Conservation (phyloP, 164 flowering plant species). For the Sextonia rubra region DNA sequence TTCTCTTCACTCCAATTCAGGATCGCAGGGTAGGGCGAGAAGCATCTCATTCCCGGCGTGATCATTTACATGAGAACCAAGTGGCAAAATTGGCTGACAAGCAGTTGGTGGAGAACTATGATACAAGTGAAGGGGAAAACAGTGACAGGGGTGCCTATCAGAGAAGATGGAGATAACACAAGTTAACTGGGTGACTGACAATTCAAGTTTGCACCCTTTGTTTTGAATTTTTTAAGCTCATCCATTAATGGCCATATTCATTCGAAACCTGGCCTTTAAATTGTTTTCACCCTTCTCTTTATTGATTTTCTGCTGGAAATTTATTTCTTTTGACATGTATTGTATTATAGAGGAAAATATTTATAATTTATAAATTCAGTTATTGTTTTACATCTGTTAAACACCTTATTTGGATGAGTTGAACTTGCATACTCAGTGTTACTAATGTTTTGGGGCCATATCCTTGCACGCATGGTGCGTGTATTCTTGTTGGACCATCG, state of each 20-base stretch:
- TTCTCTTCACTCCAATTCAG: slow-evolving; percentile 25
- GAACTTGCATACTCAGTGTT: neutral
- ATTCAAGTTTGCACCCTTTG: slow-evolving; percentile 13
- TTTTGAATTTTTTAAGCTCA: slow-evolving; percentile 4
- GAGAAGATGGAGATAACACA: slow-evolving; percentile 34
- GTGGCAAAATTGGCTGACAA: slow-evolving; percentile 21
- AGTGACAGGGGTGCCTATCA: slow-evolving; percentile 27
- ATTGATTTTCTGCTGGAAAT: neutral
- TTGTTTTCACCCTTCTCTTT: slow-evolving; percentile 1
- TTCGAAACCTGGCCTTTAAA: slow-evolving; percentile 6
- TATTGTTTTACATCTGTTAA: neutral
- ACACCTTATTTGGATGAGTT: neutral
- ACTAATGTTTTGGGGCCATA: neutral
- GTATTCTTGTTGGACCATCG: neutral
- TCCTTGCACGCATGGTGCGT: neutral
- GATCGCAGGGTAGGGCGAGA: slow-evolving; percentile 43
- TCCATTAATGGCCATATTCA: slow-evolving; percentile 6
- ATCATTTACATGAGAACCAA: slow-evolving; percentile 22
- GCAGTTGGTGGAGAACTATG: slow-evolving; percentile 23
- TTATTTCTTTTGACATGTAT: neutral
- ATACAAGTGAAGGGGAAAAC: slow-evolving; percentile 37
- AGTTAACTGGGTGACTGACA: slow-evolving; percentile 23
- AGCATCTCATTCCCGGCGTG: slow-evolving; percentile 24
- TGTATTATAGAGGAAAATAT: slow-evolving; percentile 14
- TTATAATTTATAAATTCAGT: slow-evolving; percentile 3